A percentile compares a stretch with the other conserved stretches of the same genome.
These are phyloP conservation scores for Stagonosporopsis chrysanthemi DNA, from an alignment of 2,329 filamentous ascomycete species.

Conservation along the genomic window DNA sequence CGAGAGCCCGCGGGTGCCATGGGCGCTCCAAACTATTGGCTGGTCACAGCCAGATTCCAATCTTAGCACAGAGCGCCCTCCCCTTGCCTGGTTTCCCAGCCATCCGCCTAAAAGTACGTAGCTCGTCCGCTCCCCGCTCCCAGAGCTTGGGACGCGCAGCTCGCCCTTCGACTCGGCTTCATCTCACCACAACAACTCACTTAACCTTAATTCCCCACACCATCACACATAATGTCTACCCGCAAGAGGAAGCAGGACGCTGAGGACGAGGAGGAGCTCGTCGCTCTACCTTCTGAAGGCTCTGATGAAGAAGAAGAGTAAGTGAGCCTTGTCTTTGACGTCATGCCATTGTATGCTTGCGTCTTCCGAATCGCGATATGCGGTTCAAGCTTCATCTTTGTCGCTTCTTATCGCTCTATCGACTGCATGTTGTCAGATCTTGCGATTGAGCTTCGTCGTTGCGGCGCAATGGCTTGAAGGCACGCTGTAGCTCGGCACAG, in stretches of 20 bases:
- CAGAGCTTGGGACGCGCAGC: constrained; percentile 24
- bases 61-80: constrained; percentile 36
- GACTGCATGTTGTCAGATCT: constrained; percentile 20
- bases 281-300: constrained; percentile 53
- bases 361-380: constrained; percentile 27
- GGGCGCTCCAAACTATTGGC: constrained; percentile 36
- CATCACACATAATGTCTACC: constrained; percentile 47
- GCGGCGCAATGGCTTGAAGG: constrained; percentile 8
- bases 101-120: constrained; percentile 38
- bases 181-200: constrained; percentile 22
- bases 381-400: constrained; percentile 27
- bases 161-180: constrained; percentile 28
- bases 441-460: constrained; percentile 8
- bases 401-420: constrained; percentile 28
- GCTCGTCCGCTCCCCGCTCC: constrained; percentile 41
- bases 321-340: constrained; percentile 48
- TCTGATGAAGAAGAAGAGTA: constrained; percentile 55
- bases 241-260: constrained; percentile 56
- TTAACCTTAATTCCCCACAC: constrained; percentile 5
- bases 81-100: constrained; percentile 42
- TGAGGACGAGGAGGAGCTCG: constrained; percentile 54
- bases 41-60: constrained; percentile 24
- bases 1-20: constrained; percentile 29
- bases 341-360: constrained; percentile 39
- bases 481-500: neutral